Evolutionary conservation across 2,329 filamentous ascomycete genomes (phyloP).

Genomic region (Colletotrichum sidae): DNA sequence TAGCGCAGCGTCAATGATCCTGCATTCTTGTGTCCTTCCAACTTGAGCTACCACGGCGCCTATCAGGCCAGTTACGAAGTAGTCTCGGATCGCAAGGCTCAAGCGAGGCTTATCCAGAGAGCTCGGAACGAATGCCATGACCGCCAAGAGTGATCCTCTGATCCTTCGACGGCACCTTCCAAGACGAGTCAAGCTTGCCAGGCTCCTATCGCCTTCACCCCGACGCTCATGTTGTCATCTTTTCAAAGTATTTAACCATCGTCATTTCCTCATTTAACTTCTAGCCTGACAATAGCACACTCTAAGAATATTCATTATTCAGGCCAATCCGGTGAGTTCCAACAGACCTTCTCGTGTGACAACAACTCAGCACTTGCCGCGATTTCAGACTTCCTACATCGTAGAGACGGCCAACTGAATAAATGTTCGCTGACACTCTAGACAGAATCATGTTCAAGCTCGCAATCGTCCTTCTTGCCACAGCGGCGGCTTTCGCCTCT

Average conservation of each 20-base stretch:
- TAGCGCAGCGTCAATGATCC: too few relatives aligned
- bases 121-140: too few relatives aligned
- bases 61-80: too few relatives aligned
- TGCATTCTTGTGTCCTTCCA: too few relatives aligned
- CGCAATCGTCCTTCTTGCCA: neutral
- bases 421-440: neutral
- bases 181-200: constrained; percentile 15
- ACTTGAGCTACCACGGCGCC: too few relatives aligned
- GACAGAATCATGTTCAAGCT: constrained; percentile 6
- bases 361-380: too few relatives aligned
- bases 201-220: neutral
- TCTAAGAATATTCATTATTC: neutral
- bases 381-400: neutral
- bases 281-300: neutral
- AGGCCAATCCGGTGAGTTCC: neutral
- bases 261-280: neutral
- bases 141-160: constrained; percentile 17
- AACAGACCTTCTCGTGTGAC: neutral
- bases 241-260: neutral
- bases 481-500: neutral
- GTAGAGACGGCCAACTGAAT: neutral
- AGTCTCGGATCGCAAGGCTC: too few relatives aligned
- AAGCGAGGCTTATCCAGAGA: too few relatives aligned
- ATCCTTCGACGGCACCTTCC: constrained; percentile 35
- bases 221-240: neutral